Evolutionary conservation across 2,329 filamentous ascomycete genomes (phyloP), one percentile per base, ranked within the genome.

Genomic region (Aspergillus piperis): DNA sequence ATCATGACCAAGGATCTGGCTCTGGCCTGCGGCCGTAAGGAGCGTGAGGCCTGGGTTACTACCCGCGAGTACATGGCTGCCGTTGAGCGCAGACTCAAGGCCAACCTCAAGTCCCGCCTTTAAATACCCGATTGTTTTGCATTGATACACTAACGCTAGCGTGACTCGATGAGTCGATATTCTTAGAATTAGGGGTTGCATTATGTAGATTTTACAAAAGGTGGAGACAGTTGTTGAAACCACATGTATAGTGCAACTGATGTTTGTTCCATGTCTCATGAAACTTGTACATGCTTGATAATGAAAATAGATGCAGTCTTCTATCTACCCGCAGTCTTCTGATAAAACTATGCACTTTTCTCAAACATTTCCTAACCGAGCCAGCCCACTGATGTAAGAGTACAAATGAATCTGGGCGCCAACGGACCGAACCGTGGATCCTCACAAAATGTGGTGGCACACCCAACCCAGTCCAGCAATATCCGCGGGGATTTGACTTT

Each of bases 1-100:
- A 90, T 98, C 82, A 99, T 98, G 95, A 99, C 95, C 78, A 99
- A 99, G 88, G 95, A 99, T 80, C 81, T 99, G 70, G 95, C 95
- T n/a, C 86, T 98, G 61, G 90, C 93, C 52, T 95, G 91, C 77
- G 95, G 95, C 72, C 93, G 93, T 84, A 92, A 89, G 71, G 89
- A 86, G 63, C 86, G 91, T 68, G 86, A 86, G 70, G 89, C 91
- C 74, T 98, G 93, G 81, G 95, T 96, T 69, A 97, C 92, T 56
- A 98, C 94, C 60, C 86, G 84, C 69, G 90, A 96, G 82, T 99
- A 98, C 82, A 82, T 99, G 74, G 86, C 90, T 73, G 94, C 94
- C 42, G 94, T 98, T 54, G 94, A 98, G 88, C 88, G 87, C 80
- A 84, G 92, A 73, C 84, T 99, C 81, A 93, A 94, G 87, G 81